Percentiles rank a stretch among this genome's conserved stretches.
These are phyloP conservation scores for Prunus yedoensis DNA, from an alignment of 331 rosid species.

Conservation along the genomic window DNA sequence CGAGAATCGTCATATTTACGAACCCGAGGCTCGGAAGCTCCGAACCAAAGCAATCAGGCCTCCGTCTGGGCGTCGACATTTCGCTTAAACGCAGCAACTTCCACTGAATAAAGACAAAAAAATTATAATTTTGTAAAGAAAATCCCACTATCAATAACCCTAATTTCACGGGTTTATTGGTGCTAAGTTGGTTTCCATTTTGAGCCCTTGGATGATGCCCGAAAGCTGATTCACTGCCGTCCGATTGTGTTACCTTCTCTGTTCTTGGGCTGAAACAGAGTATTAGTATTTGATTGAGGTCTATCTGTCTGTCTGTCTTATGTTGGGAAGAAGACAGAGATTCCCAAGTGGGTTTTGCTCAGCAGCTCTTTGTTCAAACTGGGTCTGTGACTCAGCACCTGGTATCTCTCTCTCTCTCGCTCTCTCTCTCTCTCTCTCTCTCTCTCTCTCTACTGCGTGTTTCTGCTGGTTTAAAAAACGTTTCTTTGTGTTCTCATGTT, in stretches of 20 bases:
- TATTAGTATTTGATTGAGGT: background rate
- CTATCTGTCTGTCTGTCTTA: background rate
- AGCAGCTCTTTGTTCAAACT: conserved; percentile 8
- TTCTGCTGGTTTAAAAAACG: background rate
- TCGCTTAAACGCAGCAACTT: conserved; percentile 1
- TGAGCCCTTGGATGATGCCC: conserved; percentile 25
- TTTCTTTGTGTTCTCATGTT: conserved; percentile 8
- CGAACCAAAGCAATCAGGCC: conserved; percentile 17
- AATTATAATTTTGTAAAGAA: background rate
- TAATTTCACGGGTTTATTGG: conserved; percentile 10
- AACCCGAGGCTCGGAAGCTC: conserved; percentile 28
- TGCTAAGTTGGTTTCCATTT: background rate
- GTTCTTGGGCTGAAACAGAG: conserved; percentile 8
- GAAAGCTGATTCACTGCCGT: conserved; percentile 21
- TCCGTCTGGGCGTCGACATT: conserved; percentile 1
- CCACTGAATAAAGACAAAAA: conserved; percentile 32
- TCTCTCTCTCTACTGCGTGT: background rate
- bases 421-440: too few species aligned
- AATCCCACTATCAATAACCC: background rate
- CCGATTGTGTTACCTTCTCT: background rate
- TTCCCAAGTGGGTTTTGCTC: conserved; percentile 16
- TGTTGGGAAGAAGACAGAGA: background rate
- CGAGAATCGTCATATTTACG: conserved; percentile 26
- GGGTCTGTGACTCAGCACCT: conserved; percentile 21
- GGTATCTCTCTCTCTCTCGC: conserved; percentile 10